Base-by-base conservation (phyloP, 1,284 basidiomycete genomes). In the Malassezia yamatoensis region DNA sequence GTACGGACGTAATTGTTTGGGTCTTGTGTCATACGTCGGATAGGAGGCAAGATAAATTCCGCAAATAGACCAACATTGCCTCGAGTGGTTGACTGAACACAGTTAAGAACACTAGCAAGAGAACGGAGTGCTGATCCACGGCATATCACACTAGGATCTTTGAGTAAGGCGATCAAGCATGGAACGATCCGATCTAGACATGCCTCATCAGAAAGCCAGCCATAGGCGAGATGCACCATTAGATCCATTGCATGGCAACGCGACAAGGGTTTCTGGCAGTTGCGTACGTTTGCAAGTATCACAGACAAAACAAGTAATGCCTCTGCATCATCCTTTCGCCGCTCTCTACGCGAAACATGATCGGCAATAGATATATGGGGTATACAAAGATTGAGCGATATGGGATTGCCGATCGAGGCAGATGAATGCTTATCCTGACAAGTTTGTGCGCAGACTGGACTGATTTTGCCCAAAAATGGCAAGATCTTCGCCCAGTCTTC, bases 131-230 rank as follows among this genome's bases (percentile, higher is more conserved):
- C 55, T 6, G 29, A 11, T 1, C 83, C 81, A 20, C 91, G 83
- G 0, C 98, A 90, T 9, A 83, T 77, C 0, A 88, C 82, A 1
- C 83, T 81, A 16, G 90, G 87, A 65, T 98, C 90, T 56, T 87
- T 84, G 18, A 96, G 77, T 11, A 96, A 79, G 41, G 90, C 87
- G 5, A 96, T 84, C 24, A 94, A 81, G 65, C 89, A 96, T 0
- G 94, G 94, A 1, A 96, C 79, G 76, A 96, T 83, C 3, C 91
- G 83, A 73, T 99, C 94, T 44, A 98, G 78, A 72, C 93, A 93
- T 13, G 90, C 89, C 74, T 96, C 93, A 70, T 98, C 94, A 0
- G 87, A 88, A 34, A 98, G 80, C 69, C 87, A 86, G 9, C 63
- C 53, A 1, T 82, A 81, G 3, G 83, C 82, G 5, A 96, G 79